These are phyloP conservation scores for Carex littledalei DNA, from an alignment of 176 grass and related monocot species.

Conservation along the genomic window DNA sequence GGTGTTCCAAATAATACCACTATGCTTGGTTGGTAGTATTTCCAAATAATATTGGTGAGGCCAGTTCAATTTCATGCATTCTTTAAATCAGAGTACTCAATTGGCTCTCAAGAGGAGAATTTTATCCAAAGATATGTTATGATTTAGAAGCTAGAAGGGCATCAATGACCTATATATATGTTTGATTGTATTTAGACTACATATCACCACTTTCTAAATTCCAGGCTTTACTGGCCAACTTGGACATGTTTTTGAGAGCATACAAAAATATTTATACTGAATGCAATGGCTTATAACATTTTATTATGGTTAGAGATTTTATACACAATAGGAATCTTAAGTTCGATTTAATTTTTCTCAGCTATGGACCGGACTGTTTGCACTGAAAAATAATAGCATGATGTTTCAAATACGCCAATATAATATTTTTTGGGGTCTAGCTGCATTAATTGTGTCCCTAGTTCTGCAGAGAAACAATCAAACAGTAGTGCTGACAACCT, in stretches of 20 bases:
- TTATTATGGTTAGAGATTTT: background rate
- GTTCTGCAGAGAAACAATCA: background rate
- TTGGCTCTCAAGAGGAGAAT: background rate
- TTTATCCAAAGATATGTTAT: background rate
- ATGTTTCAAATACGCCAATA: background rate
- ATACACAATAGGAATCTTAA: background rate
- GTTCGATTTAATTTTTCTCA: background rate
- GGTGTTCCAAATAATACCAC: constrained; percentile 1
- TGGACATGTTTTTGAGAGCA: background rate
- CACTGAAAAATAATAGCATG: background rate
- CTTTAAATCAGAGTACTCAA: background rate
- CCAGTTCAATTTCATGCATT: background rate
- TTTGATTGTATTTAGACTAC: background rate
- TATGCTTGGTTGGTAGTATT: background rate
- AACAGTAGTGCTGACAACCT: background rate
- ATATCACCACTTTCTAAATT: background rate
- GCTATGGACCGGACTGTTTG: background rate
- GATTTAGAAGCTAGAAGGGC: background rate
- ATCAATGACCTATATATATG: background rate
- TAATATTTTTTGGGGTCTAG: background rate
- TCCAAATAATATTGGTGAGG: background rate
- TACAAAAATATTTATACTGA: background rate
- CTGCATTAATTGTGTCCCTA: background rate
- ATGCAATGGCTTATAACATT: background rate
- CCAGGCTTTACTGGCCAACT: background rate